Base-by-base conservation (phyloP, 352 stramenopile species). In the Pythium brachiatum region DNA sequence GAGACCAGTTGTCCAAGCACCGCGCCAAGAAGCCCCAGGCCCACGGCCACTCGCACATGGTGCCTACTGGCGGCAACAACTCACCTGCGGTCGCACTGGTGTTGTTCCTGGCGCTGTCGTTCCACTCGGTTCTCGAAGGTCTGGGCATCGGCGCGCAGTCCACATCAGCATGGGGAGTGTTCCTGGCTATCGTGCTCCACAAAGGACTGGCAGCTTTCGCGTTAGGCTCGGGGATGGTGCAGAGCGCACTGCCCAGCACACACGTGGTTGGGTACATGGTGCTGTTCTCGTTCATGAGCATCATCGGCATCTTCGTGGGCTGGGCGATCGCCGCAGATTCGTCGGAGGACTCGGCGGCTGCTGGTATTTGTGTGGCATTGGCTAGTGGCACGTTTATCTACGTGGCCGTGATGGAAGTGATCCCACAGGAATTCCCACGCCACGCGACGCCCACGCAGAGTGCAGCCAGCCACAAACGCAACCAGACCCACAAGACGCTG, bases 331-430 rank as follows among this genome's bases (percentile, higher is more conserved):
- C 73, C 20, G 62, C 68, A 4, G 72, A 76, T 26, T 57, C 59
- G 29, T 76, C 69, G 9, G 74, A 80, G 34, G 74, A 80, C 53
- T 80, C 74, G 64, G 74, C 74, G 2, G 72, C 69, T 18, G 74
- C 72, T 2, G 74, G 74, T 18, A 80, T 83, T 46, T 72, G 83
- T 53, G 76, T 92, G n/a, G 83, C 83, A 26, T 70, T 92, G 7
- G 81, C 83, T 2, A 89, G 79, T 1, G 83, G 83, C 21, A 91
- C 83, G 18, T 93, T 93, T 68, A 93, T 93, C 62, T 93, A 93
- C 61, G 83, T 93, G 31, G 83, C 83, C 0, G 83, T 93, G 25
- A 93, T 93, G 83, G 83, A 93, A 52, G 83, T 93, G 16, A 89
- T 93, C 47, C 83, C 83, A n/a, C 78, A 90, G 53, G 81, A 91